Base-by-base conservation (phyloP, 1,284 basidiomycete species). In the Phellopilus nigrolimitatus region DNA sequence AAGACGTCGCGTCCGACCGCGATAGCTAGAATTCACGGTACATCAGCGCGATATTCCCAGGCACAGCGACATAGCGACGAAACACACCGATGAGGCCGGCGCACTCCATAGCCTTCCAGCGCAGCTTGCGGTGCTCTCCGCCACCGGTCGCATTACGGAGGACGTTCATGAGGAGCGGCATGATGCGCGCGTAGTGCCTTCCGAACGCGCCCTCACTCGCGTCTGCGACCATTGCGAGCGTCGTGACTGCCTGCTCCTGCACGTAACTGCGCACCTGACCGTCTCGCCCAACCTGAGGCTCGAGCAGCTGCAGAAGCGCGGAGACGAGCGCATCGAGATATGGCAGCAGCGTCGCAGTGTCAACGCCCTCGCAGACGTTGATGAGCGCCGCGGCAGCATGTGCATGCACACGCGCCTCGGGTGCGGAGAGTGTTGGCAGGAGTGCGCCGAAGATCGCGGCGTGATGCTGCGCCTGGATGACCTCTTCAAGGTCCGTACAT, bases 371-470 rank as follows among this genome's bases (percentile, higher is more conserved):
- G 66, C 88, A 93, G 67, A 92, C 92, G 65, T 92, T 92, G 61
- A 91, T 89, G n/a, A 92, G 72, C 0, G 88, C 88, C 0, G 90
- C 84, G 0, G 88, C 88, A 0, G 90, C 88, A 59, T 93, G 91
- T 0, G 88, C 75, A 55, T 90, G 88, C 0, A 93, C 89, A 25
- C 90, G 90, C 40, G 85, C 73, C 61, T 90, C 85, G 3, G 83
- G 82, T 47, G 87, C 88, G 59, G 87, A 81, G 2, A 92, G 72
- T 0, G 89, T 75, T 0, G 80, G 80, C 56, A 91, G 83, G 34
- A 90, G 71, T 0, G 80, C 81, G 0, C 78, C 68, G 57, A 91
- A 83, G 0, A 90, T 70, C 51, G 83, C 78, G 50, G 76, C 72
- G 56, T 86, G 81, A 61, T 83, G 85, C 49, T 73, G 70, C 57